Conservation (phyloP, 208 protist species). For the Trypanosomatidae sp. region DNA sequence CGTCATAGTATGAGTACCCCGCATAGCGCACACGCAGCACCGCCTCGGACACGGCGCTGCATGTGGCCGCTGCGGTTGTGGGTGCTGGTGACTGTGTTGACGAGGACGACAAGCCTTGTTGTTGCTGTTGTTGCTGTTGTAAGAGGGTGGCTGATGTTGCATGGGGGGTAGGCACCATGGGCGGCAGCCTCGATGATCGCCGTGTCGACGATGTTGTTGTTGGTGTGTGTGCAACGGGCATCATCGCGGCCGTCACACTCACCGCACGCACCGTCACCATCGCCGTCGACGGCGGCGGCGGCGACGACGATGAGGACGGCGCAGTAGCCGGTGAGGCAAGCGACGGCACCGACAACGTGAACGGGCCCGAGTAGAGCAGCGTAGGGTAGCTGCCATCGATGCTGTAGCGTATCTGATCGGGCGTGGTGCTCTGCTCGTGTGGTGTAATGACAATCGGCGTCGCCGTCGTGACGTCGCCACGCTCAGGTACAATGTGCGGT, state of each 20-base stretch:
- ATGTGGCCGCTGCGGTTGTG: background rate
- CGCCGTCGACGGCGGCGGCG: constrained; percentile 25
- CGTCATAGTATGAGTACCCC: constrained; percentile 50
- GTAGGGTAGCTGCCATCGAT: constrained; percentile 59
- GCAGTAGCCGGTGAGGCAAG: constrained; percentile 6
- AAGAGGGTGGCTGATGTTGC: background rate
- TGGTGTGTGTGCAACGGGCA: no score
- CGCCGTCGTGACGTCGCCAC: constrained; percentile 52
- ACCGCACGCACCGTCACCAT: background rate
- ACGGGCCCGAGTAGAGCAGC: constrained; percentile 55
- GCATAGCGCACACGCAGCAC: constrained; percentile 28
- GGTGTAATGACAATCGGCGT: constrained; percentile 53
- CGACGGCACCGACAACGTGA: constrained; percentile 48
- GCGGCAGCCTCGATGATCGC: background rate
- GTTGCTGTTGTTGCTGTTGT: background rate
- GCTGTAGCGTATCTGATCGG: constrained; percentile 71
- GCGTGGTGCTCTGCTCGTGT: constrained; percentile 18
- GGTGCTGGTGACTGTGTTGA: background rate
- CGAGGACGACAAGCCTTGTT: background rate
- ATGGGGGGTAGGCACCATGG: background rate
- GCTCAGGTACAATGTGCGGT: constrained; percentile 35
- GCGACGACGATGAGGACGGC: constrained; percentile 18
- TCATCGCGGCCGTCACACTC: background rate
- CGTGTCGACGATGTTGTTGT: background rate
- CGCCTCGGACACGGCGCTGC: constrained; percentile 15